phyloP scores from a whole-genome alignment of 768 basidiomycete genomes.

The Russula earlei region DNA sequence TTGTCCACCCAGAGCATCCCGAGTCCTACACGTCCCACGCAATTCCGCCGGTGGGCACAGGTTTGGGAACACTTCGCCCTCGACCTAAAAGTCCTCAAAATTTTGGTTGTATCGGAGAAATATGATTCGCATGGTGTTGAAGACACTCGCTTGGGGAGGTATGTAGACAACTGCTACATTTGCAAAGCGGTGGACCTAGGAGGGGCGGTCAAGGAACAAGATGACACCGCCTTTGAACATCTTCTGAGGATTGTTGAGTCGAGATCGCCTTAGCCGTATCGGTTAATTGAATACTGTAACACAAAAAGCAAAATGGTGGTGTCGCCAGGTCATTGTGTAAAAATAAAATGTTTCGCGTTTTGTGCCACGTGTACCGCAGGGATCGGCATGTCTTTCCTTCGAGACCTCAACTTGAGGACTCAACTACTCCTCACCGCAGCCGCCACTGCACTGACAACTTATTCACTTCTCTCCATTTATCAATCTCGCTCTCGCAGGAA shows the following conservation, averaged over 20 bases:
- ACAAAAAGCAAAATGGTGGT: neutral
- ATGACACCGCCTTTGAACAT: neutral
- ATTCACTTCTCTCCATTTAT: conserved; percentile 49
- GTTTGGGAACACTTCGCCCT: neutral
- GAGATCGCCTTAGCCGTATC: neutral
- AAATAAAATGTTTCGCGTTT: neutral
- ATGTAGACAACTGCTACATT: neutral
- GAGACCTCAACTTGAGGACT: conserved; percentile 29
- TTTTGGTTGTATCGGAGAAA: conserved; percentile 1
- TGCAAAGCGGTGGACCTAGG: neutral
- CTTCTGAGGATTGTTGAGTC: neutral
- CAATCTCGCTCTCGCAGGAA: conserved; percentile 37
- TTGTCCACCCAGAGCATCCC: neutral
- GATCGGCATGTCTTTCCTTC: conserved; percentile 1
- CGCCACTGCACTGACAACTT: conserved; percentile 54
- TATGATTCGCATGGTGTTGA: conserved; percentile 5
- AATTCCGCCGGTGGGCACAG: neutral
- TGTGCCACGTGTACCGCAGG: conserved; percentile 3
- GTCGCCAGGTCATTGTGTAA: too few relatives aligned
- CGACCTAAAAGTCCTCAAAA: neutral
- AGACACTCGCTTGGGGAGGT: neutral
- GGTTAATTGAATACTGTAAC: neutral
- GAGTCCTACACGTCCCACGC: neutral
- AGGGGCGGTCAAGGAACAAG: neutral
- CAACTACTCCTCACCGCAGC: conserved; percentile 62